These are phyloP conservation scores for Termitomyces bulborhizus DNA, from an alignment of 768 basidiomycete species.

Conservation along the genomic window DNA sequence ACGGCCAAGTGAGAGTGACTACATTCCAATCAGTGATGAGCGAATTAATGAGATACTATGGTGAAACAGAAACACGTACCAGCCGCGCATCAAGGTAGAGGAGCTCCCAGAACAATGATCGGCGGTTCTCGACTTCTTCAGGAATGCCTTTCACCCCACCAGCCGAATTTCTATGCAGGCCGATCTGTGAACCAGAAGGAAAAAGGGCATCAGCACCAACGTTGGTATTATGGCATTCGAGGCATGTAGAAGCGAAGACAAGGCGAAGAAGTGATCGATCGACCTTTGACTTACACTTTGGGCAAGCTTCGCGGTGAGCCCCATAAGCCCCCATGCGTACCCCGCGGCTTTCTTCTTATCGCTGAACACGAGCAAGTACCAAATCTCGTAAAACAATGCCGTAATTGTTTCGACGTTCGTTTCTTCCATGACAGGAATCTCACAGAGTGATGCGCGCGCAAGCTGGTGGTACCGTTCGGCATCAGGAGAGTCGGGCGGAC, in stretches of 20 bases:
- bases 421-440: conserved; percentile 62
- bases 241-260: conserved; percentile 15
- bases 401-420: conserved; percentile 59
- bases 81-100: conserved; percentile 61
- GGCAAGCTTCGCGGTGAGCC: conserved; percentile 53
- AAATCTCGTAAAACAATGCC: conserved; percentile 54
- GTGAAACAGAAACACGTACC: conserved; percentile 23
- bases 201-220: neutral
- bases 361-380: conserved; percentile 66
- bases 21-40: neutral
- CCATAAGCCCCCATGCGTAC: conserved; percentile 51
- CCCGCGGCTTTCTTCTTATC: conserved; percentile 62
- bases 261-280: conserved; percentile 34
- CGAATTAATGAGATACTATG: neutral
- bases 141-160: conserved; percentile 62
- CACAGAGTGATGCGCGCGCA: conserved; percentile 53
- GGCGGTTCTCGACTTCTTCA: conserved; percentile 63
- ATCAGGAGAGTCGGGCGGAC: conserved; percentile 40
- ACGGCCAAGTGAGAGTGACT: conserved; percentile 61
- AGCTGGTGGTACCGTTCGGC: conserved; percentile 55
- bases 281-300: conserved; percentile 56
- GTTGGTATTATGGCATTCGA: neutral
- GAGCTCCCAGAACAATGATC: conserved; percentile 67
- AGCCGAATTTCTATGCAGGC: conserved; percentile 34
- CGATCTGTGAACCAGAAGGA: conserved; percentile 4